A percentile compares a stretch with the other conserved stretches of the same genome.
Conservation (phyloP, 129 eudicot species). For the Chrysanthemum makinoi region DNA sequence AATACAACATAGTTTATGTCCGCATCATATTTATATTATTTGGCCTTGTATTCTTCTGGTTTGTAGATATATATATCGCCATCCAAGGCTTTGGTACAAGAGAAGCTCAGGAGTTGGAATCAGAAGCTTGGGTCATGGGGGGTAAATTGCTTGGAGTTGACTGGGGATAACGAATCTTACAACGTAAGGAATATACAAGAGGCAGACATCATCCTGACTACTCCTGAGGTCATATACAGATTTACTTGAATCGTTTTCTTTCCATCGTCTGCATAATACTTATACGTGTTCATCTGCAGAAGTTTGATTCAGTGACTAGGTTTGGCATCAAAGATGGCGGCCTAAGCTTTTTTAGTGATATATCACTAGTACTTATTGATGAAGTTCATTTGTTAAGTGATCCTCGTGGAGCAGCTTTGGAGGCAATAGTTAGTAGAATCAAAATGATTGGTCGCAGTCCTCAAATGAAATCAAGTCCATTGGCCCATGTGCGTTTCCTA, state of each 20-base stretch:
- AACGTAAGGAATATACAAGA: slow-evolving; percentile 71
- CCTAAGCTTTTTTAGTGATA: slow-evolving; percentile 91
- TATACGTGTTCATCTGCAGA: slow-evolving; percentile 48
- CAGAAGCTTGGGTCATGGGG: slow-evolving; percentile 84
- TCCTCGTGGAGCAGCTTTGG: slow-evolving; percentile 98
- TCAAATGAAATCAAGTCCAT: slow-evolving; percentile 64
- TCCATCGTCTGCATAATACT: slow-evolving; percentile 7
- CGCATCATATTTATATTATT: slow-evolving; percentile 10
- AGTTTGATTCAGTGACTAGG: slow-evolving; percentile 95
- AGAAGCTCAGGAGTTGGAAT: slow-evolving; percentile 93
- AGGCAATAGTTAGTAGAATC: slow-evolving; percentile 93
- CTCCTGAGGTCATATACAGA: slow-evolving; percentile 73
- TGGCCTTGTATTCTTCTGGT: slow-evolving; percentile 23
- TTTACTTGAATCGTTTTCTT: slow-evolving; percentile 14
- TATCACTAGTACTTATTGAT: slow-evolving; percentile 89
- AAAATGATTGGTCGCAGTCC: slow-evolving; percentile 82
- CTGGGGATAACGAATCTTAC: slow-evolving; percentile 90
- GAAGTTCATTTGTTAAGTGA: slow-evolving; percentile 98
- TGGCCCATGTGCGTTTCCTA: slow-evolving; percentile 77
- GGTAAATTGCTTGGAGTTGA: slow-evolving; percentile 88
- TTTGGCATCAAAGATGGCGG: slow-evolving; percentile 94
- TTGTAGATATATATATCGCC: slow-evolving; percentile 91
- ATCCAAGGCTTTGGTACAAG: slow-evolving; percentile 98
- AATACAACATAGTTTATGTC: slow-evolving; percentile 9
- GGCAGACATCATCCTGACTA: slow-evolving; percentile 91